These are phyloP conservation scores for Amphibolis antarctica DNA, from an alignment of 106 monocot genomes.

Conservation along the genomic window DNA sequence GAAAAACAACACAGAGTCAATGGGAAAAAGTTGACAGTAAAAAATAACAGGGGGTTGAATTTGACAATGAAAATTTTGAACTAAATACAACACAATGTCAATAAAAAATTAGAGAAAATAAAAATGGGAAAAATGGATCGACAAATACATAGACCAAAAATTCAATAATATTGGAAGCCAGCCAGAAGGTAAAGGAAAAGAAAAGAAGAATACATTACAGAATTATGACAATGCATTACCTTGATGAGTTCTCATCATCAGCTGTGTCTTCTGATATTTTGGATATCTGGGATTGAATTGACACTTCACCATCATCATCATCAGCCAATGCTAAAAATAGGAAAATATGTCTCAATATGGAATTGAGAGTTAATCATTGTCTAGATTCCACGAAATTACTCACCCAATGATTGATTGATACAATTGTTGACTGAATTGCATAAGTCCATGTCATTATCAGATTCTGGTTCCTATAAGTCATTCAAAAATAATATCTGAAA, in stretches of 20 bases:
- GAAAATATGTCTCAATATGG: not conserved
- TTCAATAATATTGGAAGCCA: too few relatives aligned
- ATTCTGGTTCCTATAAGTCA: conserved; percentile 48
- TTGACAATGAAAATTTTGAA: not conserved
- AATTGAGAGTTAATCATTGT: not conserved
- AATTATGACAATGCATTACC: conserved; percentile 23
- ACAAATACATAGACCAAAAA: too few relatives aligned
- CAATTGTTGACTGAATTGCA: conserved; percentile 58
- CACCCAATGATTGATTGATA: conserved; percentile 80
- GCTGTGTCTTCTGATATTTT: conserved; percentile 69
- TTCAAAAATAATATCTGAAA: conserved; percentile 6
- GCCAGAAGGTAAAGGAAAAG: too few relatives aligned
- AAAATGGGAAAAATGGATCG: too few relatives aligned
- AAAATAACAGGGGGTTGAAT: not conserved
- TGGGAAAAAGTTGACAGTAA: too few relatives aligned
- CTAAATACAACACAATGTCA: too few relatives aligned
- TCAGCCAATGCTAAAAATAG: conserved; percentile 33
- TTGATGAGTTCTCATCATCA: conserved; percentile 81
- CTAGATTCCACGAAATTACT: not conserved
- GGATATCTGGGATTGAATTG: conserved; percentile 41
- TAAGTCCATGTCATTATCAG: conserved; percentile 50
- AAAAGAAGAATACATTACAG: too few relatives aligned
- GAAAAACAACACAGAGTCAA: too few relatives aligned
- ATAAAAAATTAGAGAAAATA: too few relatives aligned
- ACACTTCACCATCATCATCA: conserved; percentile 71